These are phyloP conservation scores for Arthrobotrys conoides DNA, from an alignment of 2,329 filamentous ascomycete genomes.

Conservation along the genomic window DNA sequence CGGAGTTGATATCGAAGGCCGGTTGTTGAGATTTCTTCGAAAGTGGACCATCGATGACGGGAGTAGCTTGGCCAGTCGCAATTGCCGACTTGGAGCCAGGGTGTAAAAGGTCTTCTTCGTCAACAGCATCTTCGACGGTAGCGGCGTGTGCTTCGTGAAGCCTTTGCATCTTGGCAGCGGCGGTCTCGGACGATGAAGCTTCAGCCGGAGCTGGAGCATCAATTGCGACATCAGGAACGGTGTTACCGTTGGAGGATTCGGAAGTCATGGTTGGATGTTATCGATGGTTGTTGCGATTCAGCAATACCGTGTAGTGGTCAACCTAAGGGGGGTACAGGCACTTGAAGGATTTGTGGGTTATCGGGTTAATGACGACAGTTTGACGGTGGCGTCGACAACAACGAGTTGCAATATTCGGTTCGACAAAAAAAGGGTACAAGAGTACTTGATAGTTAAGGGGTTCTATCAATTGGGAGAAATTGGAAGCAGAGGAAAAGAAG, in stretches of 20 bases:
- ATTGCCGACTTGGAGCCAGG: conserved; percentile 67
- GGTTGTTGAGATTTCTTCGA: conserved; percentile 66
- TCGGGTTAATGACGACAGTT: conserved; percentile 53
- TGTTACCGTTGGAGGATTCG: conserved; percentile 52
- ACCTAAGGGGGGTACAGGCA: conserved; percentile 60
- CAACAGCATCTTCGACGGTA: conserved; percentile 83
- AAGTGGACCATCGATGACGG: conserved; percentile 65
- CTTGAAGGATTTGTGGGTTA: conserved; percentile 51
- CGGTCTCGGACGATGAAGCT: conserved; percentile 65
- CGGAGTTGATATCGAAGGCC: conserved; percentile 84
- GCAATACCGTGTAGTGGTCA: conserved; percentile 61
- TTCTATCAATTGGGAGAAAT: conserved; percentile 16
- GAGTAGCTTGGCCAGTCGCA: conserved; percentile 67
- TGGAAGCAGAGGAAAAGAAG: conserved; percentile 23
- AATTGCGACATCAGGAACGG: conserved; percentile 62
- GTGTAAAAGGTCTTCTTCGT: conserved; percentile 80
- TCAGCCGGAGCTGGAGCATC: conserved; percentile 59
- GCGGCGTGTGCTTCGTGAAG: conserved; percentile 73
- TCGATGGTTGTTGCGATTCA: conserved; percentile 53
- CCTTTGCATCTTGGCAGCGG: conserved; percentile 75
- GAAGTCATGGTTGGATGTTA: conserved; percentile 49
- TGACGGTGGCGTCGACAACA: conserved; percentile 49
- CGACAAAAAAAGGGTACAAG: neutral
- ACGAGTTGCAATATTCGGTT: neutral
- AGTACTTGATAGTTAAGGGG: neutral